Percentiles rank a stretch among this genome's conserved stretches.
Conservation (phyloP, 345 rosid genomes). For the Boechera divaricarpa region DNA sequence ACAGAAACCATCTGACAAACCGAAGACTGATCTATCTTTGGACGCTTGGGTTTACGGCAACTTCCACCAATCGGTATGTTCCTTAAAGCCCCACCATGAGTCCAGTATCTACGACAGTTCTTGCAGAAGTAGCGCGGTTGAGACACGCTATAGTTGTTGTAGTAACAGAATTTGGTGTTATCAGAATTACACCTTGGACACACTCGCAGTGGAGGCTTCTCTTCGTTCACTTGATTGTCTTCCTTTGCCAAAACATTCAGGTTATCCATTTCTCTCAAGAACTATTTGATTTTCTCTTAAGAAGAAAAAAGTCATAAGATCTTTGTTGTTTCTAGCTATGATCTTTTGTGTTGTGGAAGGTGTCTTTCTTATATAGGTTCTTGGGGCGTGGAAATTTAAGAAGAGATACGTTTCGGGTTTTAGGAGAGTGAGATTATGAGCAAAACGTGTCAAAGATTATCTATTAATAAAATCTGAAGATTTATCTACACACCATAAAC, state of each 20-base stretch:
- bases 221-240: conserved; percentile 20
- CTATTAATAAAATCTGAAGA: conserved; percentile 11
- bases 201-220: conserved; percentile 29
- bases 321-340: not conserved
- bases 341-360: not conserved
- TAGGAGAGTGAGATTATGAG: conserved; percentile 18
- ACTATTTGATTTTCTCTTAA: not conserved
- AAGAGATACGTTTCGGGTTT: conserved; percentile 14
- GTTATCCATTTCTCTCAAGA: conserved; percentile 17
- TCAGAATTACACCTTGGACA: conserved; percentile 41
- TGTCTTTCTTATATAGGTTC: conserved; percentile 2
- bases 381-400: not conserved
- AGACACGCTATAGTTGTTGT: conserved; percentile 36
- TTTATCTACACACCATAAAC: conserved; percentile 16
- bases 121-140: conserved; percentile 43
- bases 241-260: not conserved
- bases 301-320: not conserved
- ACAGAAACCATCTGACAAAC: not conserved
- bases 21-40: conserved; percentile 4
- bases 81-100: conserved; percentile 41
- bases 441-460: conserved; percentile 33
- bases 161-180: conserved; percentile 41
- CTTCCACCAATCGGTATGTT: conserved; percentile 43
- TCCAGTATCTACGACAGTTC: conserved; percentile 41
- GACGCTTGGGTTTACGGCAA: conserved; percentile 13